Evolutionary conservation across 345 rosid species (phyloP).

Genomic region (Linum usitatissimum): DNA sequence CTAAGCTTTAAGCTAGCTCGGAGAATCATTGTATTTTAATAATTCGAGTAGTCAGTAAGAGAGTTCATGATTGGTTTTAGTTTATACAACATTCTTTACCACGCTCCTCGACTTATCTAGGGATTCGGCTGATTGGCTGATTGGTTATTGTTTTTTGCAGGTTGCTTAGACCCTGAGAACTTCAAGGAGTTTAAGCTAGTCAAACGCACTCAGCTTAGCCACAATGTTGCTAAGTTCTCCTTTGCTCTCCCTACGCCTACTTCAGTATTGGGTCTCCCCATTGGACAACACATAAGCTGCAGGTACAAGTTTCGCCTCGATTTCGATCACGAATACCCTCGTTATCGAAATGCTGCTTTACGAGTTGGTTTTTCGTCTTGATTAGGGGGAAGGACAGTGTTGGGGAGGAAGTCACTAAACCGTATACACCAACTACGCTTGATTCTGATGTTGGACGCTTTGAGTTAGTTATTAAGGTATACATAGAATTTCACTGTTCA

Average conservation of each 20-base stretch:
- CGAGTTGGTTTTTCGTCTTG: background rate
- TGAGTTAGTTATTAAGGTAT: constrained; percentile 84
- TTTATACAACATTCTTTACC: too few species aligned
- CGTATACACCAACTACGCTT: constrained; percentile 88
- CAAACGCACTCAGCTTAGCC: constrained; percentile 71
- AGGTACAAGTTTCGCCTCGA: constrained; percentile 26
- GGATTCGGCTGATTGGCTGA: too few species aligned
- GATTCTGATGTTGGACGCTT: constrained; percentile 85
- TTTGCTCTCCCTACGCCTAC: constrained; percentile 69
- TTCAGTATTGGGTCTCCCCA: constrained; percentile 86
- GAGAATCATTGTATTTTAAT: too few species aligned
- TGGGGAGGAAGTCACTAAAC: constrained; percentile 82
- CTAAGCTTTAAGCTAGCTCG: too few species aligned
- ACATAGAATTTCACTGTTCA: constrained; percentile 4
- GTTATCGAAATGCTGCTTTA: background rate
- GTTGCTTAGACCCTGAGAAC: constrained; percentile 76
- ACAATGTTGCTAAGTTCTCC: constrained; percentile 86
- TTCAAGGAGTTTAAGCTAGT: constrained; percentile 89
- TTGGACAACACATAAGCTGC: constrained; percentile 97
- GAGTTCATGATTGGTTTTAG: too few species aligned
- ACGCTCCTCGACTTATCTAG: too few species aligned
- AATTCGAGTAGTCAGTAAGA: too few species aligned
- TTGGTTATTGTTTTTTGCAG: constrained; percentile 18
- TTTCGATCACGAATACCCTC: background rate
- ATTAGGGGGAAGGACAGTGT: constrained; percentile 77